Conservation (phyloP, 306 rosid species). For the Cicer bijugum region DNA sequence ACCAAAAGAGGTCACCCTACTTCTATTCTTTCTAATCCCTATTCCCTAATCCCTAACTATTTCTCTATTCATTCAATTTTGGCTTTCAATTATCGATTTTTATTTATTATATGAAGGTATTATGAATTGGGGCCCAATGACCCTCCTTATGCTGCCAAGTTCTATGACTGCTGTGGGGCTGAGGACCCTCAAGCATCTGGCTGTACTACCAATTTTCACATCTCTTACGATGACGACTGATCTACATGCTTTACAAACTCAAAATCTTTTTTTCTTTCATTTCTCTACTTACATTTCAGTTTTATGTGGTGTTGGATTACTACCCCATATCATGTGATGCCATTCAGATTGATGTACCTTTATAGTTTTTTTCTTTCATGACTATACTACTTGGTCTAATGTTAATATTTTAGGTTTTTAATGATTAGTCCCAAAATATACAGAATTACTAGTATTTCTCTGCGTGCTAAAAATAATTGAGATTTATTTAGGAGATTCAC, state of each 20-base stretch:
- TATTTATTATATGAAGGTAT: slow-evolving; percentile 59
- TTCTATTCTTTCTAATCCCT: background rate
- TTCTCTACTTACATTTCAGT: slow-evolving; percentile 2
- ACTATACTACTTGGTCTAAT: no score
- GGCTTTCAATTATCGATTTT: slow-evolving; percentile 8
- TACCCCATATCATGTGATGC: no score
- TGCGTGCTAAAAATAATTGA: no score
- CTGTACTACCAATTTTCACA: slow-evolving; percentile 79
- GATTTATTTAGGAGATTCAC: no score
- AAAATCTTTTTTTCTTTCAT: background rate
- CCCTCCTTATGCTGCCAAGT: slow-evolving; percentile 86
- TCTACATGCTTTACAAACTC: slow-evolving; percentile 38
- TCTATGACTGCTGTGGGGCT: slow-evolving; percentile 96
- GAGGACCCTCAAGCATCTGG: slow-evolving; percentile 80
- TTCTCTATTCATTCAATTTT: background rate
- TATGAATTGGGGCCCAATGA: slow-evolving; percentile 79
- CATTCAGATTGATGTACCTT: no score
- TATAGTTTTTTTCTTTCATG: no score
- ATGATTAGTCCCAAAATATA: no score
- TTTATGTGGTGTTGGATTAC: background rate
- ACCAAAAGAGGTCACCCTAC: slow-evolving; percentile 70
- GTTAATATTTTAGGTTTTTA: no score
- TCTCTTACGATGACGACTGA: slow-evolving; percentile 74
- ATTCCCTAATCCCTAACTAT: no score
- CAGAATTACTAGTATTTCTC: no score